Conservation (phyloP, 2,329 filamentous ascomycete species). For the Pseudopyricularia javanii region DNA sequence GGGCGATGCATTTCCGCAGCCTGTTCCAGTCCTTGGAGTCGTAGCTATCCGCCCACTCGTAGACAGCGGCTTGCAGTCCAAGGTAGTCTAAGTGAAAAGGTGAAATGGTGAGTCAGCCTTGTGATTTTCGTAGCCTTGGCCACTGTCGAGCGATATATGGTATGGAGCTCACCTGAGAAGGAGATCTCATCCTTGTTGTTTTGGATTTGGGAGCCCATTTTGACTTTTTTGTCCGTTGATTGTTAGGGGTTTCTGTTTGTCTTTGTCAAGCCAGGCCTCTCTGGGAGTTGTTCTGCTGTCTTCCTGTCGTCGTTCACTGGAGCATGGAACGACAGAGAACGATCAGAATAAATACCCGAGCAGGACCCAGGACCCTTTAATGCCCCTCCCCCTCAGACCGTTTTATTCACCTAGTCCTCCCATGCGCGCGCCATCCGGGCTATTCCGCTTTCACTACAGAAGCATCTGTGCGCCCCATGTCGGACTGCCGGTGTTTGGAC, state of each 20-base stretch:
- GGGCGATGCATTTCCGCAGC: constrained; percentile 47
- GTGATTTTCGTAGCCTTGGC: neutral
- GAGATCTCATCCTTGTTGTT: neutral
- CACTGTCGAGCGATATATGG: neutral
- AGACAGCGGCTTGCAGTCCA: constrained; percentile 32
- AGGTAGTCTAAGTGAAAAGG: constrained; percentile 26
- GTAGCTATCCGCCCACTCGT: constrained; percentile 53
- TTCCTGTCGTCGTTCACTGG: no score
- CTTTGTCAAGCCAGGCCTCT: no score
- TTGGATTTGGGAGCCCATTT: constrained; percentile 1
- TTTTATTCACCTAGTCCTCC: no score
- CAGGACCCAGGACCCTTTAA: no score
- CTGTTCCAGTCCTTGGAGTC: constrained; percentile 53
- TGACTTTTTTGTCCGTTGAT: neutral
- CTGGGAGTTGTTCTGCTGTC: no score
- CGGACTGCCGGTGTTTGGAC: neutral
- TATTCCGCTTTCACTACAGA: no score
- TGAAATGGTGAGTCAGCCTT: neutral
- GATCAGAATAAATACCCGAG: no score
- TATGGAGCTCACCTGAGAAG: neutral
- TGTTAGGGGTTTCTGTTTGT: no score
- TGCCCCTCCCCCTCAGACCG: no score
- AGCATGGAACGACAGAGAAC: no score
- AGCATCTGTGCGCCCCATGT: no score
- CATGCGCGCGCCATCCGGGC: no score